Base-by-base conservation (phyloP, 192 early-diverging fungal genomes). In the Tieghemiomyces parasiticus region DNA sequence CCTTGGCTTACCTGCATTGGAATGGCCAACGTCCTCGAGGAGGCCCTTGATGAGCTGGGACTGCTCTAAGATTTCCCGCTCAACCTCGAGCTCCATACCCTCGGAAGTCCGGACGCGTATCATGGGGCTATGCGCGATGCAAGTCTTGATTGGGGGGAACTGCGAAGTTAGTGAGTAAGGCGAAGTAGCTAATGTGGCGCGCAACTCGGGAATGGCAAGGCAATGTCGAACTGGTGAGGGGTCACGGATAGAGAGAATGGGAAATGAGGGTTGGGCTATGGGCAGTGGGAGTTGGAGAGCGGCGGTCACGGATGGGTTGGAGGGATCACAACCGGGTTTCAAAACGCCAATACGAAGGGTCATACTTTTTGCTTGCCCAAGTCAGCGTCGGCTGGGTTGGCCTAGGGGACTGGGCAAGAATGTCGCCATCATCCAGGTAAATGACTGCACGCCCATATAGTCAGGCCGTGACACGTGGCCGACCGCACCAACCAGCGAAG, bases 21-120 rank as follows among this genome's bases (percentile, higher is more conserved):
- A 42, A 25, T 44, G 50, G 65, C 63, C 70, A 32, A 74, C 48
- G 59, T 78, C 64, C 60, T 72, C 61, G 42, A 76, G 67, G 13
- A 73, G 63, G 46, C 71, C 72, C 53, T 71, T 67, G 35, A 77
- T 67, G 19, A 73, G 73, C 3, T 64, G 63, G 1, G 69, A 77
- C 34, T 77, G 71, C 67, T 77, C 70, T 16, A 70, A 66, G 12
- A 74, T 63, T 25, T 72, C 69, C 26, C 62, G 69, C 31, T 71
- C 68, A 3, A 73, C 75, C 13, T 61, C 60, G 31, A 73, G 55
- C 0, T 66, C 47, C 20, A 67, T 59, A 10, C 72, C 71, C 47
- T 77, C 75, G 2, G 75, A 56, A 19, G 54, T 56, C 19, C 54
- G 54, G 33, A 56, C 33, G 31, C 54, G 26, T 56, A 56, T 56